phyloP scores from a whole-genome alignment of 2,329 filamentous ascomycete species.

The Paradendryphiella salina region DNA sequence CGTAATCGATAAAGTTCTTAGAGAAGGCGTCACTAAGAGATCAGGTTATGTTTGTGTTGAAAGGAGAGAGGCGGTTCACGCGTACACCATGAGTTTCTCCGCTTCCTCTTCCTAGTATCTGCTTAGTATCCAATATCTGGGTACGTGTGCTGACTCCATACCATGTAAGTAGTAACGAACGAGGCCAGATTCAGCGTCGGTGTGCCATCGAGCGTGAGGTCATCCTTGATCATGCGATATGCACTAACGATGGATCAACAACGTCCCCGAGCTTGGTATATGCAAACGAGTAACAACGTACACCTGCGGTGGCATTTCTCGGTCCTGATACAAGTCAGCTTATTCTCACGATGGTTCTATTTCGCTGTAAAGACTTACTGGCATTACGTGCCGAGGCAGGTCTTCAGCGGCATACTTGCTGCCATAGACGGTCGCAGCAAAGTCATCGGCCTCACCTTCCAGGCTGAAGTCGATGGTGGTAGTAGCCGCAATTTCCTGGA shows the following conservation, averaged over 20 bases:
- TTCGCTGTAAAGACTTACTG: constrained; percentile 57
- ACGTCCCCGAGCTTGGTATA: not conserved
- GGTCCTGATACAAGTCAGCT: constrained; percentile 23
- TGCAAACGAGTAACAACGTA: constrained; percentile 14
- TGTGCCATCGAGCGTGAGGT: constrained; percentile 82
- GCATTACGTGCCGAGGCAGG: constrained; percentile 82
- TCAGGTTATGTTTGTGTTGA: constrained; percentile 7
- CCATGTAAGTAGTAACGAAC: constrained; percentile 97
- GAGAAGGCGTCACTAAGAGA: constrained; percentile 69
- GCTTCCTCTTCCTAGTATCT: constrained; percentile 78
- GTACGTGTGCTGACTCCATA: constrained; percentile 36
- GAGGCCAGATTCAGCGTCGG: constrained; percentile 70
- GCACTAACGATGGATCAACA: constrained; percentile 52
- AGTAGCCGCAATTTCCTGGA: constrained; percentile 19
- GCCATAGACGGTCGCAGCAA: constrained; percentile 83
- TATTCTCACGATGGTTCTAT: not conserved
- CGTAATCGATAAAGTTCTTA: constrained; percentile 77
- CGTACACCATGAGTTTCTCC: constrained; percentile 86
- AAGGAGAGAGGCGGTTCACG: constrained; percentile 39
- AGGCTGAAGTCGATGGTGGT: constrained; percentile 32
- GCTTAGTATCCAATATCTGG: constrained; percentile 32
- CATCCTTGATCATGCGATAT: constrained; percentile 92
- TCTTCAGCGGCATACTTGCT: constrained; percentile 80
- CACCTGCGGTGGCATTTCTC: constrained; percentile 85
- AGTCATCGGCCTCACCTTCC: constrained; percentile 53